Conservation (phyloP, 148 eudicot species). For the Rhododendron kiyosumense region DNA sequence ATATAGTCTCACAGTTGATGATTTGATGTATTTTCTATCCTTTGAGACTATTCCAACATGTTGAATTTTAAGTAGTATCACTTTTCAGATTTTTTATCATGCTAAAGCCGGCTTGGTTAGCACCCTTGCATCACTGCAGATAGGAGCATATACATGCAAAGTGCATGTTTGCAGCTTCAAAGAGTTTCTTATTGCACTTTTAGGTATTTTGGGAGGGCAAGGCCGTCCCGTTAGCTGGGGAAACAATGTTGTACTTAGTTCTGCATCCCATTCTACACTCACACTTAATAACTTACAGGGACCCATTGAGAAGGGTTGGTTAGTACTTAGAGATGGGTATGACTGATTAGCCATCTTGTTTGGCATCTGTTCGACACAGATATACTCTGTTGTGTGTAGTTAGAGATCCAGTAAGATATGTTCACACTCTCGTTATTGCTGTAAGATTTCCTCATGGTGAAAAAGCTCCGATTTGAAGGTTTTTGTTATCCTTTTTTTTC, state of each 20-base stretch:
- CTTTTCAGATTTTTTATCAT: neutral
- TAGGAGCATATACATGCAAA: neutral
- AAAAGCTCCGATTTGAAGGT: no score
- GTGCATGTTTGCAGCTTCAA: neutral
- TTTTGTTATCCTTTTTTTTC: no score
- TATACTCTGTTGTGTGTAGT: neutral
- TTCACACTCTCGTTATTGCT: no score
- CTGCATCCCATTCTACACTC: neutral
- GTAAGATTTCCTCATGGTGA: no score
- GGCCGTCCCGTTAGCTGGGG: neutral
- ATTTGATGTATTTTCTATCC: neutral
- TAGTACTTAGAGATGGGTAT: neutral
- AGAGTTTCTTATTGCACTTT: neutral
- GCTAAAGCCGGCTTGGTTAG: neutral
- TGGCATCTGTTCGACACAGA: neutral
- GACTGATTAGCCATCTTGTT: slow-evolving; percentile 3
- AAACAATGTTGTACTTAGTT: neutral
- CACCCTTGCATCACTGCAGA: neutral
- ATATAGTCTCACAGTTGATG: slow-evolving; percentile 1
- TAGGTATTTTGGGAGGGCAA: neutral
- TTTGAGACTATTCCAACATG: neutral
- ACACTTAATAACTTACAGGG: neutral
- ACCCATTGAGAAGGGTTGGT: neutral
- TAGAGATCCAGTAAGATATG: neutral
- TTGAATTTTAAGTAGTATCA: neutral